Evolutionary conservation across 805 yeast species (phyloP).

Genomic region (Candida endomychidarum): DNA sequence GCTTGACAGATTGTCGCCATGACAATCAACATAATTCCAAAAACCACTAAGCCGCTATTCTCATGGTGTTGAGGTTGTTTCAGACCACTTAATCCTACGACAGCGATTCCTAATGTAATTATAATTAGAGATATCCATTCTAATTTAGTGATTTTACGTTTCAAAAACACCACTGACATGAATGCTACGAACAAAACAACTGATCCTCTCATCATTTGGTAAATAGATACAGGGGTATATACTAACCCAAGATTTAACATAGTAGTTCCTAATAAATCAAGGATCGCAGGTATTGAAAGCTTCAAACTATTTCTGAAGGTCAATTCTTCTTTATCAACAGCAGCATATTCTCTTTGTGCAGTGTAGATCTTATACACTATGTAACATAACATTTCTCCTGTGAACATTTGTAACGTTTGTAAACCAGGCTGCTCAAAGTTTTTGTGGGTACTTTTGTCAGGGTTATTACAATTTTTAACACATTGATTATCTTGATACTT

Average conservation of each 20-base stretch:
- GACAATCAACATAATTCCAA: conserved; percentile 61
- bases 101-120: conserved; percentile 67
- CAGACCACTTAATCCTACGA: conserved; percentile 74
- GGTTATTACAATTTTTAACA: conserved; percentile 52
- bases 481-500: conserved; percentile 77
- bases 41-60: conserved; percentile 27
- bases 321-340: conserved; percentile 12
- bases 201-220: conserved; percentile 85
- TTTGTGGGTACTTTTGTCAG: conserved; percentile 41
- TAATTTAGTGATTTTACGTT: conserved; percentile 50
- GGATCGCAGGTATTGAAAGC: conserved; percentile 60
- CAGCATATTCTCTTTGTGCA: conserved; percentile 10
- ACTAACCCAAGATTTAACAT: conserved; percentile 72
- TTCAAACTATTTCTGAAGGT: conserved; percentile 20
- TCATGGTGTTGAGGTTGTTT: conserved; percentile 16
- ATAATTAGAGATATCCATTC: conserved; percentile 69
- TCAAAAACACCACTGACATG: conserved; percentile 62
- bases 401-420: conserved; percentile 79
- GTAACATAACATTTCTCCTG: conserved; percentile 63
- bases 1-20: conserved; percentile 70
- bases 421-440: conserved; percentile 75
- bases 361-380: conserved; percentile 33
- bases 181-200: conserved; percentile 74
- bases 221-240: conserved; percentile 74
- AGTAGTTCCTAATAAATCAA: conserved; percentile 75